These are phyloP conservation scores for Ophiocordyceps camponoti-floridani DNA, from an alignment of 2,329 filamentous ascomycete species.

Conservation along the genomic window DNA sequence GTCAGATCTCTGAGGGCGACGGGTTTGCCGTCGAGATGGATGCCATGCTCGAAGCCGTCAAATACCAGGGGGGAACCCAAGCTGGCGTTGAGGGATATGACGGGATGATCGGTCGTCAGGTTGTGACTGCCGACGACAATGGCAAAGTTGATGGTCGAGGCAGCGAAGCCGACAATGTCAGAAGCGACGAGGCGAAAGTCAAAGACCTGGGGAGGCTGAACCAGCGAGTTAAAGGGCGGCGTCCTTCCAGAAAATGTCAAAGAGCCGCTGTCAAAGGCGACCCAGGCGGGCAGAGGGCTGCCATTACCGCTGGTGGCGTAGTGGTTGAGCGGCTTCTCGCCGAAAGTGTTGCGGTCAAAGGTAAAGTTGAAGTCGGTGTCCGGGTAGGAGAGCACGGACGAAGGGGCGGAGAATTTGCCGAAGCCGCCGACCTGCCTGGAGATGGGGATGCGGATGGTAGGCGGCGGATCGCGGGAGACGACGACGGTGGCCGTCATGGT, in stretches of 20 bases:
- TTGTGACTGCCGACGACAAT: slow-evolving; percentile 56
- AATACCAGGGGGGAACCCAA: slow-evolving; percentile 33
- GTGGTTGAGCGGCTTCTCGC: slow-evolving; percentile 41
- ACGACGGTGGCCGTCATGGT: slow-evolving; percentile 53
- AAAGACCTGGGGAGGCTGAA: slow-evolving; percentile 54
- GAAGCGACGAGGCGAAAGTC: slow-evolving; percentile 59
- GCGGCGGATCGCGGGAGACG: slow-evolving; percentile 39
- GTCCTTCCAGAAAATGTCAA: slow-evolving; percentile 56
- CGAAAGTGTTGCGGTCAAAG: slow-evolving; percentile 45
- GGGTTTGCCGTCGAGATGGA: slow-evolving; percentile 39
- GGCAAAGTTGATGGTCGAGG: slow-evolving; percentile 45
- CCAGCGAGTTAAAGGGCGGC: slow-evolving; percentile 43
- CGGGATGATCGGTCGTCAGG: slow-evolving; percentile 42
- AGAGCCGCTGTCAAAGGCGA: slow-evolving; percentile 47
- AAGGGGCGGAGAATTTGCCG: slow-evolving; percentile 41
- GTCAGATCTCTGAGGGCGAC: slow-evolving; percentile 32
- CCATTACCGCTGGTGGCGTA: slow-evolving; percentile 62
- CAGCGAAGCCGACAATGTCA: slow-evolving; percentile 62
- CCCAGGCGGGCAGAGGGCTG: slow-evolving; percentile 73
- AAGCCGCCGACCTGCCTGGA: slow-evolving; percentile 37
- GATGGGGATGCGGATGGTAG: slow-evolving; percentile 36
- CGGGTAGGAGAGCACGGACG: slow-evolving; percentile 37
- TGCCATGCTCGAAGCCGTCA: slow-evolving; percentile 25
- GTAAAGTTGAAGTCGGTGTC: slow-evolving; percentile 32
- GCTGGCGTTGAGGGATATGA: slow-evolving; percentile 38